These are phyloP conservation scores for Spathaspora passalidarum DNA, from an alignment of 805 yeast species.

Conservation along the genomic window DNA sequence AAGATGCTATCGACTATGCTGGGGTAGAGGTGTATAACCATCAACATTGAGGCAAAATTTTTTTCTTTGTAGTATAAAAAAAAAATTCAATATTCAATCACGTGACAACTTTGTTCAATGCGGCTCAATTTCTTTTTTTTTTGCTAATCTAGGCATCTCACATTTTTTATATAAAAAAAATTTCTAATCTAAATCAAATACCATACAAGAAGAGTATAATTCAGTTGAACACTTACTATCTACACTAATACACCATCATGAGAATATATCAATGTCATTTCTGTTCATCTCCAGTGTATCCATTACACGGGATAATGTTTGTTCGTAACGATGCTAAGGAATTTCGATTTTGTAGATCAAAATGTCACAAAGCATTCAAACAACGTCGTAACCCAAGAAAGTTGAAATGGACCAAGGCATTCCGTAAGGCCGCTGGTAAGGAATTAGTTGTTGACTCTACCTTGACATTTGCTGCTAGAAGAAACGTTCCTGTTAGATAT, in stretches of 20 bases:
- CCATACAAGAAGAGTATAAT: not conserved
- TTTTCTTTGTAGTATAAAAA: not conserved
- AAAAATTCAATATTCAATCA: not conserved
- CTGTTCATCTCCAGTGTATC: slow-evolving; percentile 93
- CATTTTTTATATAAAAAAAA: not conserved
- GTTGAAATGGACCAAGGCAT: slow-evolving; percentile 97
- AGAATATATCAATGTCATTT: slow-evolving; percentile 91
- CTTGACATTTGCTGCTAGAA: slow-evolving; percentile 91
- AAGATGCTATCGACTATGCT: not conserved
- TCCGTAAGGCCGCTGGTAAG: slow-evolving; percentile 98
- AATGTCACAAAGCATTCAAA: slow-evolving; percentile 96
- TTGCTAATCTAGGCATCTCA: slow-evolving; percentile 1
- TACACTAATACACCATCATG: slow-evolving; percentile 45
- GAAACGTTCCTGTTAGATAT: slow-evolving; percentile 97
- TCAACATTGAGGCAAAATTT: not conserved
- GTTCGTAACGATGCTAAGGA: slow-evolving; percentile 98
- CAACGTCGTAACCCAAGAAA: slow-evolving; percentile 98
- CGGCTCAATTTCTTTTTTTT: not conserved
- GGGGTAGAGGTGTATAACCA: not conserved
- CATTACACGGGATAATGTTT: slow-evolving; percentile 86
- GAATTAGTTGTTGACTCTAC: slow-evolving; percentile 97
- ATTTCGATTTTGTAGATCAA: slow-evolving; percentile 95
- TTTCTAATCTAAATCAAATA: not conserved
- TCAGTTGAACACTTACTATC: no score
- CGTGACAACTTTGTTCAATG: not conserved